Base-by-base conservation (phyloP, 2,329 filamentous ascomycete genomes). In the Leptodontidium sp. region DNA sequence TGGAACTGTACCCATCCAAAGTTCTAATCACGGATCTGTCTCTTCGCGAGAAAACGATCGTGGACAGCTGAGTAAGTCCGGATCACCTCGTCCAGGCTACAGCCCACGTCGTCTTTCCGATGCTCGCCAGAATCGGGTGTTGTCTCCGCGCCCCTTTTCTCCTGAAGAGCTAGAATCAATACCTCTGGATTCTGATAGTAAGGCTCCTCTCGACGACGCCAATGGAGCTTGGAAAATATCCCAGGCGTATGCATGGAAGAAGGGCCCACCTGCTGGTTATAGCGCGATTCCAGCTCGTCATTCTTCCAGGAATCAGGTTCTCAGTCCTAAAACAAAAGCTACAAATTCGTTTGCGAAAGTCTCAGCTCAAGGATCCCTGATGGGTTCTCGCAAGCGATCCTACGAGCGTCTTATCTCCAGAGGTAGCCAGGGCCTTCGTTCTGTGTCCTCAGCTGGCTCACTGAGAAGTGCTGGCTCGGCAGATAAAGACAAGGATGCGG, bases 251-350 rank as follows among this genome's bases (percentile, higher is more conserved):
- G 29, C 29, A 26, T 65, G 55, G 65, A 69, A 66, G 52, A 69
- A 57, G 24, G 61, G 64, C 52, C 35, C 58, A 45, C 38, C 63
- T 32, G 55, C 62, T 52, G 64, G 43, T 8, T 72, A 71, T 26
- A 66, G 47, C 21, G 47, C 63, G 2, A 69, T 75, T 55, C 74
- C 72, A 14, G 68, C 58, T 47, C 70, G 71, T 8, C 49, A 69
- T 6, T 77, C 74, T 21, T 75, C 75, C 3, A 74, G 67, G 24
- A 69, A 72, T 24, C 68, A 61, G 11, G 67, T 71, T 45, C 52
- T 73, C 1, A 69, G 65, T 35, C 49, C 73, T 0, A 72, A 64
- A 35, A 67, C 59, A 12, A 68, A 45, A 21, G 62, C 49, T 26
- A 61, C 68, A 15, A 70, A 74, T 49, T 61, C 61, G n/a, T 66